Conservation (phyloP, 768 basidiomycete genomes). For the Cystofilobasidium capitatum region DNA sequence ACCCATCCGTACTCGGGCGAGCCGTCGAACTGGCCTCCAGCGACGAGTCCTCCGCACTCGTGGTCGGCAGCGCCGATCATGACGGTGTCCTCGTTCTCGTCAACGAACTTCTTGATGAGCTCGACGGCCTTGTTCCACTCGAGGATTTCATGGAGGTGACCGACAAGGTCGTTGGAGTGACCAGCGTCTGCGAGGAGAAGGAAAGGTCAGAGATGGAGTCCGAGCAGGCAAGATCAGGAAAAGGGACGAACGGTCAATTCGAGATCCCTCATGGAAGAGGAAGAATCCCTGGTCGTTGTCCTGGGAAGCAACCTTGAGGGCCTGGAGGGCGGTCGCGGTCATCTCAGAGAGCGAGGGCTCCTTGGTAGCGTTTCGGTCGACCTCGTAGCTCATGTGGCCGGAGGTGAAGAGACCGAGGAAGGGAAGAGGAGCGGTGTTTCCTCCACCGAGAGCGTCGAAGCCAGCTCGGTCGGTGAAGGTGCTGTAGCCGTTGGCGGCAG, state of each 20-base stretch:
- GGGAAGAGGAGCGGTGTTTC: conserved; percentile 19
- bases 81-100: conserved; percentile 6
- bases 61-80: conserved; percentile 19
- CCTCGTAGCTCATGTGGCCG: conserved; percentile 27
- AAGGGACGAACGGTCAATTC: conserved; percentile 32
- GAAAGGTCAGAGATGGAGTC: background rate
- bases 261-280: conserved; percentile 33
- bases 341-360: conserved; percentile 31
- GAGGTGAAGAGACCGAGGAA: conserved; percentile 31
- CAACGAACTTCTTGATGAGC: conserved; percentile 9
- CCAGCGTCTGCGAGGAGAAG: background rate
- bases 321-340: conserved; percentile 30
- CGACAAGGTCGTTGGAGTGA: conserved; percentile 22
- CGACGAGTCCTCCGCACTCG: conserved; percentile 19
- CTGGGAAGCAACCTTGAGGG: conserved; percentile 22
- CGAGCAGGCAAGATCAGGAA: background rate
- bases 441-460: conserved; percentile 18
- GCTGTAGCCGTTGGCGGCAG: conserved; percentile 22
- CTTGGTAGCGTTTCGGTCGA: conserved; percentile 30
- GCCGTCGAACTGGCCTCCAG: conserved; percentile 16
- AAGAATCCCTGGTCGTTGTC: conserved; percentile 32
- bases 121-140: conserved; percentile 21
- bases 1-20: conserved; percentile 25
- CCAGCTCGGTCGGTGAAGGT: conserved; percentile 8
- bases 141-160: conserved; percentile 20